Evolutionary conservation across 495 filamentous ascomycete genomes (phyloP), one percentile per base, ranked within the genome.

Genomic region (Trichocladium antarcticum): DNA sequence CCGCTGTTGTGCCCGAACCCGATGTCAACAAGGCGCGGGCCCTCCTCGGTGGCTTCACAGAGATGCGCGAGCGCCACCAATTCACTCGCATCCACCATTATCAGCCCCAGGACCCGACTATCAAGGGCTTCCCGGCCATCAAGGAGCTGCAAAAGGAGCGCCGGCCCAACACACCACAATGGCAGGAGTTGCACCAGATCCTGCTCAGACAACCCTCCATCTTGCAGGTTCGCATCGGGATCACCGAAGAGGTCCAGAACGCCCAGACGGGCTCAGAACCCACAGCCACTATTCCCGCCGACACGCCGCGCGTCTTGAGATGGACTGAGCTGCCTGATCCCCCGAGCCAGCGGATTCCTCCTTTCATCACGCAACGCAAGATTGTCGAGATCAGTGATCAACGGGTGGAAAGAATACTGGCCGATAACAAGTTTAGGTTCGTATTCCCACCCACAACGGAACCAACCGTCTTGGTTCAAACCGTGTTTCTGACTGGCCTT

Each of bases 291-390:
- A 11, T 54, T 3, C 47, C 48, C 14, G 29, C 48, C 4, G 27
- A 10, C 29, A 53, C 45, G 36, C 27, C 24, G 1, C 51, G 37
- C 14, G 51, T 22, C 45, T 32, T 74, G 38, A 47, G 65, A 5
- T 75, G 69, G 67, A 65, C 56, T 8, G 70, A 74, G 20, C 32
- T 70, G 9, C 71, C 70, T 5, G 70, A 74, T 37, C 68, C 71
- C 4, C 46, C 51, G 12, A 61, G 52, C 45, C 60, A 52, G 17
- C 58, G 54, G 2, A 47, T 49, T 19, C 50, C 47, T 2, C 37
- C 39, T 1, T 55, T 58, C 15, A 61, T 71, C 38, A 68, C 58
- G 1, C 66, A 70, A 34, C 56, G 72, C n/a, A 69, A 61, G 50
- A 63, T 53, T 19, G 15, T 65, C 15, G 64, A 63, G 46, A 62